Evolutionary conservation across 805 yeast species (phyloP), one percentile per base, ranked within the genome.

Genomic region (Scheffersomyces coipomensis): DNA sequence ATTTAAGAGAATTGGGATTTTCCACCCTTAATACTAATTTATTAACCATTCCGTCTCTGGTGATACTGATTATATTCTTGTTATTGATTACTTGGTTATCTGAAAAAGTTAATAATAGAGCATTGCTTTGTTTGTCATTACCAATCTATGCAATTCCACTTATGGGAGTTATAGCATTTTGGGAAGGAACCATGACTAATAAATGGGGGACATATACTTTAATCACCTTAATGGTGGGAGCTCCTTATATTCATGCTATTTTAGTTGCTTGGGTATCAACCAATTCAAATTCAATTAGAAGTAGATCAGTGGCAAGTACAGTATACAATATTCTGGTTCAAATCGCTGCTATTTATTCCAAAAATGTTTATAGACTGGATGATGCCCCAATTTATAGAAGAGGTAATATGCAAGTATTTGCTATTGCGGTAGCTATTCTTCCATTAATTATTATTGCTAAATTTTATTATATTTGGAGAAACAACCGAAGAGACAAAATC

Each of bases 321-420:
- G 39, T 83, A 35, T 81, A 76, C 52, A 83, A 82, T 49, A 79
- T 81, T 67, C 73, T 69, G 52, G 76, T 76, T 0, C 88, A 83
- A 51, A 64, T 76, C 0, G 83, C 79, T 1, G 56, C 64, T n/a
- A 78, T 83, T 35, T 60, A 75, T 8, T 60, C 79, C 3, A 63
- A 81, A 7, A 75, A 82, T 48, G 67, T 83, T 4, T 83, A 83
- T 56, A 57, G 81, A 32, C 53, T 55, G 1, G 71, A 68, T 29
- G 89, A 83, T 51, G 62, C 62, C 25, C 89, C 88, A 1, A 49
- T 68, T 24, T 84, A 84, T 52, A 68, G 67, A 27, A 58, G 71
- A 19, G 90, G 88, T 29, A 81, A 83, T 45, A 40, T 44, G 4
- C 63, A 51, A 12, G 59, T 75, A 43, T 60, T 69, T 34, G 65